Evolutionary conservation across 495 filamentous ascomycete genomes (phyloP).

Genomic region (Amniculicola lignicola): DNA sequence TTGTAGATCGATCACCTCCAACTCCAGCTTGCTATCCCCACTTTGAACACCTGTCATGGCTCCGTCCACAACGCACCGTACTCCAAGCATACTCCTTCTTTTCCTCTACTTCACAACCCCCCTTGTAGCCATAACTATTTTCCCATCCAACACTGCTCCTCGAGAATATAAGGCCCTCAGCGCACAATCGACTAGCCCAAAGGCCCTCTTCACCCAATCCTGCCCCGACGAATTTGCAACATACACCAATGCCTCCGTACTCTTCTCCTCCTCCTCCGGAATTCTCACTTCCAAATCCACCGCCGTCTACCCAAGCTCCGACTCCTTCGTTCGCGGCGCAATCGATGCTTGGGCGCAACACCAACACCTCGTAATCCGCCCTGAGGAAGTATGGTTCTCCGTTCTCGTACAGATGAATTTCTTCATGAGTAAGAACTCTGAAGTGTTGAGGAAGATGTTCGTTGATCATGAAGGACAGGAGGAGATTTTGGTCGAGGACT

Average conservation of each 20-base stretch:
- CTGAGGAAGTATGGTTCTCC: slow-evolving; percentile 61
- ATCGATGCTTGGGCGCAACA: slow-evolving; percentile 55
- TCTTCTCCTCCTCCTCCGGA: not conserved
- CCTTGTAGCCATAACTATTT: not conserved
- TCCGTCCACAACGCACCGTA: not conserved
- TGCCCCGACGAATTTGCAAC: slow-evolving; percentile 5
- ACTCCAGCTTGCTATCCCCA: too few relatives aligned
- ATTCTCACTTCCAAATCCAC: not conserved
- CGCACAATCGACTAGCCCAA: not conserved
- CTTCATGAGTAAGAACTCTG: slow-evolving; percentile 51
- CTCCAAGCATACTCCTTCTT: not conserved
- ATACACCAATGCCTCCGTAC: not conserved
- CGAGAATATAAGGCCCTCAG: not conserved
- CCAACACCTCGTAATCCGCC: slow-evolving; percentile 54
- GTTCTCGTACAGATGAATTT: slow-evolving; percentile 55
- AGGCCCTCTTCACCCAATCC: slow-evolving; percentile 1
- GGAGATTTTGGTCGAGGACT: slow-evolving; percentile 44
- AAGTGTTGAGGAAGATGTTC: slow-evolving; percentile 46
- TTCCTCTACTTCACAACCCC: not conserved
- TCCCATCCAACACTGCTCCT: slow-evolving; percentile 5
- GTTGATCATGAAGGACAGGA: slow-evolving; percentile 48
- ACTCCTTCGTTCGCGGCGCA: slow-evolving; percentile 53
- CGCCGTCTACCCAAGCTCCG: slow-evolving; percentile 3
- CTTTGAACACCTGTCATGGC: too few relatives aligned
- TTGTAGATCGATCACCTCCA: too few relatives aligned